Percentiles rank a stretch among this genome's conserved stretches.
Evolutionary conservation across 768 basidiomycete genomes (phyloP).

Genomic region (Mycena sanguinolenta): DNA sequence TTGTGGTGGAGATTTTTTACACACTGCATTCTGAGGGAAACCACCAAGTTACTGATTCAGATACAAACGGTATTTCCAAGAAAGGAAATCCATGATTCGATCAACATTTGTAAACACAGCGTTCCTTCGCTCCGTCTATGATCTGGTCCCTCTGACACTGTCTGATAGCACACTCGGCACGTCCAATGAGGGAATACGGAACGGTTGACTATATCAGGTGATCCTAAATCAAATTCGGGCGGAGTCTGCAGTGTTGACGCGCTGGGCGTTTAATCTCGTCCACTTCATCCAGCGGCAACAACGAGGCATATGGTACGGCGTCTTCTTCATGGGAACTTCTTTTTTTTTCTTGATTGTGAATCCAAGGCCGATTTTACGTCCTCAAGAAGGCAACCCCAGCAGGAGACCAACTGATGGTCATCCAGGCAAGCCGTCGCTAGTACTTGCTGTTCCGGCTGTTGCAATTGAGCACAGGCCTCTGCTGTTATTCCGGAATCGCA

Average conservation of each 20-base stretch:
- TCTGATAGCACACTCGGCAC: constrained; percentile 18
- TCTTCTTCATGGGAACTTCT: background rate
- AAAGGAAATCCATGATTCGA: background rate
- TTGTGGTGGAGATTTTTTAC: background rate
- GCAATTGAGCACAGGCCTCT: constrained; percentile 11
- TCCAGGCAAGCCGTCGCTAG: constrained; percentile 20
- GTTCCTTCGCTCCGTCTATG: constrained; percentile 5
- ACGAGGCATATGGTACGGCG: constrained; percentile 7
- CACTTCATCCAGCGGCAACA: constrained; percentile 24
- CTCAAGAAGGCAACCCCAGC: constrained; percentile 11
- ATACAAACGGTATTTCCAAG: background rate
- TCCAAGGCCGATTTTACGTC: constrained; percentile 25
- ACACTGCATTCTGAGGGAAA: background rate
- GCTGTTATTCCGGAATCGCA: constrained; percentile 16
- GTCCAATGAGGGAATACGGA: constrained; percentile 17
- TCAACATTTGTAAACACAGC: background rate
- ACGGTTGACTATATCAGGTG: constrained; percentile 18
- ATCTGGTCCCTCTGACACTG: constrained; percentile 24
- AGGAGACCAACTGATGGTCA: constrained; percentile 28
- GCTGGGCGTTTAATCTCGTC: constrained; percentile 11
- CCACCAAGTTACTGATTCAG: background rate
- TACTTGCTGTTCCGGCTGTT: constrained; percentile 1
- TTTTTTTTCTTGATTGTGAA: background rate
- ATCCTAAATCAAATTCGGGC: background rate
- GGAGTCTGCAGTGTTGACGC: background rate